A percentile compares a stretch with the other conserved stretches of the same genome.
phyloP scores from a whole-genome alignment of 2,329 filamentous ascomycete genomes.

The Phaeosphaeria sp. region DNA sequence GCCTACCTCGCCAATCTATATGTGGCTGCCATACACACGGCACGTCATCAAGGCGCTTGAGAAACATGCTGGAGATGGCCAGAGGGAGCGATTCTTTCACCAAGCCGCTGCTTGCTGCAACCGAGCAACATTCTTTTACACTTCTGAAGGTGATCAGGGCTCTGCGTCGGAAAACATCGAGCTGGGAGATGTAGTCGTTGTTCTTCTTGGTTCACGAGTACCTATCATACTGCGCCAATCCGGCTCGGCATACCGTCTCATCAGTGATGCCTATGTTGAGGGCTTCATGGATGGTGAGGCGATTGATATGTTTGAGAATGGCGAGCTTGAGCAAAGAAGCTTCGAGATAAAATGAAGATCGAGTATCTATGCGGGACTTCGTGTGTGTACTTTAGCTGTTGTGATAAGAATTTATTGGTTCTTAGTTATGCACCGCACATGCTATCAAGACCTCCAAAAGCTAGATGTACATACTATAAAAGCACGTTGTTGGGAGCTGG shows the following conservation, averaged over 20 bases:
- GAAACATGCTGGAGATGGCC: background rate
- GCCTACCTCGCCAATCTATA: background rate
- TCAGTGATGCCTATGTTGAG: slow-evolving; percentile 1
- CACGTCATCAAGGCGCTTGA: background rate
- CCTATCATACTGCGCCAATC: background rate
- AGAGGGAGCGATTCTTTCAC: background rate
- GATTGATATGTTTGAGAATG: background rate
- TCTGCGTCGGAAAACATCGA: background rate
- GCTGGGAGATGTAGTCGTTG: background rate
- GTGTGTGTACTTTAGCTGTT: background rate
- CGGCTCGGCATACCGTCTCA: background rate
- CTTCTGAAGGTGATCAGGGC: background rate
- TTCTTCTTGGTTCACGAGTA: background rate
- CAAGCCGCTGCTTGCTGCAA: background rate
- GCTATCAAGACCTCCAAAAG: too few species aligned
- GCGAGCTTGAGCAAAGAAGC: background rate
- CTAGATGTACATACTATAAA: too few species aligned
- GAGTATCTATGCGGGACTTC: background rate
- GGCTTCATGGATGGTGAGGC: slow-evolving; percentile 6
- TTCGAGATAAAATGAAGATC: background rate
- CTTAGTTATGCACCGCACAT: too few species aligned
- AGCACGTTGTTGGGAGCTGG: too few species aligned
- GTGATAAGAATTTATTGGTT: too few species aligned
- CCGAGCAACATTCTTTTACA: background rate
- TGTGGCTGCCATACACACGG: background rate